Percentiles rank a stretch among this genome's conserved stretches.
These are phyloP conservation scores for Theobroma cacao DNA, from an alignment of 345 rosid species.

Conservation along the genomic window DNA sequence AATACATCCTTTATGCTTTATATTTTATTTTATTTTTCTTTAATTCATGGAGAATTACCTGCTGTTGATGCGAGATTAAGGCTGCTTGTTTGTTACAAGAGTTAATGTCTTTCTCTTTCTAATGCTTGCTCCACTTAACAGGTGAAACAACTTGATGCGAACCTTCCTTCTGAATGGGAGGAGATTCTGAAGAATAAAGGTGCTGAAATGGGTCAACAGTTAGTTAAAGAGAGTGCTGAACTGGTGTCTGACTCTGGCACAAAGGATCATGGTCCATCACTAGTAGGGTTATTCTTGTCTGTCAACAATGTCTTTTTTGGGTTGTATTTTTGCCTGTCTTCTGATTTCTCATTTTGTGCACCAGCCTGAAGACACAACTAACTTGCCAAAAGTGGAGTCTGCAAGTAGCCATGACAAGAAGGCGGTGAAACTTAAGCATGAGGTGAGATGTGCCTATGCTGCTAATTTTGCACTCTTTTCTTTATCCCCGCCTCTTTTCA, in stretches of 20 bases:
- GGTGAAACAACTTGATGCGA: slow-evolving; percentile 69
- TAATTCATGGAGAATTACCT: neutral
- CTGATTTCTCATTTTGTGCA: slow-evolving; percentile 13
- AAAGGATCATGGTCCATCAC: slow-evolving; percentile 10
- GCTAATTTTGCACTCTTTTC: neutral
- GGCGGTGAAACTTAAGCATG: slow-evolving; percentile 41
- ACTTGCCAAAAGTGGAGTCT: slow-evolving; percentile 26
- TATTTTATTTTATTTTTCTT: neutral
- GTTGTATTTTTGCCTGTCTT: neutral
- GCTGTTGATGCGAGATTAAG: neutral
- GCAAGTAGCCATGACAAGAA: slow-evolving; percentile 18
- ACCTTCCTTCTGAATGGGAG: slow-evolving; percentile 60
- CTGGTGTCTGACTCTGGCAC: slow-evolving; percentile 30
- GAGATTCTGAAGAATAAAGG: slow-evolving; percentile 43
- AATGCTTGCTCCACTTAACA: slow-evolving; percentile 21
- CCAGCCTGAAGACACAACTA: slow-evolving; percentile 23
- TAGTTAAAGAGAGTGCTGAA: slow-evolving; percentile 23
- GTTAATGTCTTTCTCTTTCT: neutral
- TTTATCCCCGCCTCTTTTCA: neutral
- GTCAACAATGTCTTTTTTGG: neutral
- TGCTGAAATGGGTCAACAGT: slow-evolving; percentile 21
- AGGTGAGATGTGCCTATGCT: slow-evolving; percentile 38
- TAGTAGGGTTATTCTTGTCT: slow-evolving; percentile 6
- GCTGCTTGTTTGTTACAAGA: neutral
- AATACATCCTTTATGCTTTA: neutral